Percentiles rank a stretch among this genome's conserved stretches.
Conservation (phyloP, 768 basidiomycete genomes). For the Peribolospora kevripleyi region DNA sequence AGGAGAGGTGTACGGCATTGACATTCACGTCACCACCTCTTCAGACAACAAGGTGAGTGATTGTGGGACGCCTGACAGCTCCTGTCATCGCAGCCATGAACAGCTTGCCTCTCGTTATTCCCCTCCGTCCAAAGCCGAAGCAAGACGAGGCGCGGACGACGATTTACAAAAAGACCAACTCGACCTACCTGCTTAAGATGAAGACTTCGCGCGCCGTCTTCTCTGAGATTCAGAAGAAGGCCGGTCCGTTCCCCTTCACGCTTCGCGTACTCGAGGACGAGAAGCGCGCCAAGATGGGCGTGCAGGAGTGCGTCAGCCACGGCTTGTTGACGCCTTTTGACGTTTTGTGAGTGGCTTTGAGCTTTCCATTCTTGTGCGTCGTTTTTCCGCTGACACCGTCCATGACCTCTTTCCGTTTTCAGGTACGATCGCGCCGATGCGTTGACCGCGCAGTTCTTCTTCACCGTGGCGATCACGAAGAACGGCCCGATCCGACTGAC, state of each 20-base stretch:
- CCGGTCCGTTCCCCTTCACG: slow-evolving; percentile 94
- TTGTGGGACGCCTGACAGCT: no score
- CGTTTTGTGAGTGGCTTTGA: slow-evolving; percentile 41
- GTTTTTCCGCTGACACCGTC: not conserved
- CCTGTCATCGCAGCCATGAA: not conserved
- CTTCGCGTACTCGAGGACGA: slow-evolving; percentile 83
- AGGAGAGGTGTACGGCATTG: slow-evolving; percentile 84
- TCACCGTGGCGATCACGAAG: slow-evolving; percentile 79
- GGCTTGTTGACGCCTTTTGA: slow-evolving; percentile 83
- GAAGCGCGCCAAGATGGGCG: slow-evolving; percentile 79
- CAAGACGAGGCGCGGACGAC: slow-evolving; percentile 71
- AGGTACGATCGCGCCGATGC: slow-evolving; percentile 63
- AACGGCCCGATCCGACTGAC: slow-evolving; percentile 71
- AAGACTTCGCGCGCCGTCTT: slow-evolving; percentile 92
- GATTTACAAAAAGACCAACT: slow-evolving; percentile 55
- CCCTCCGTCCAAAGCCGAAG: slow-evolving; percentile 37
- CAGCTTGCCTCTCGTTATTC: not conserved
- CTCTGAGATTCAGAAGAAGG: slow-evolving; percentile 92
- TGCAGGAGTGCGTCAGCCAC: slow-evolving; percentile 89
- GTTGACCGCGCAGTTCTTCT: slow-evolving; percentile 84
- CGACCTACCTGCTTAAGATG: slow-evolving; percentile 85
- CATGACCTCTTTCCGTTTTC: not conserved
- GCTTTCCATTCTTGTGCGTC: not conserved
- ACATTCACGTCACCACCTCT: slow-evolving; percentile 63
- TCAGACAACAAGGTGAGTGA: slow-evolving; percentile 68